These are phyloP conservation scores for Ogataea glucozyma DNA, from an alignment of 805 yeast species.

Conservation along the genomic window DNA sequence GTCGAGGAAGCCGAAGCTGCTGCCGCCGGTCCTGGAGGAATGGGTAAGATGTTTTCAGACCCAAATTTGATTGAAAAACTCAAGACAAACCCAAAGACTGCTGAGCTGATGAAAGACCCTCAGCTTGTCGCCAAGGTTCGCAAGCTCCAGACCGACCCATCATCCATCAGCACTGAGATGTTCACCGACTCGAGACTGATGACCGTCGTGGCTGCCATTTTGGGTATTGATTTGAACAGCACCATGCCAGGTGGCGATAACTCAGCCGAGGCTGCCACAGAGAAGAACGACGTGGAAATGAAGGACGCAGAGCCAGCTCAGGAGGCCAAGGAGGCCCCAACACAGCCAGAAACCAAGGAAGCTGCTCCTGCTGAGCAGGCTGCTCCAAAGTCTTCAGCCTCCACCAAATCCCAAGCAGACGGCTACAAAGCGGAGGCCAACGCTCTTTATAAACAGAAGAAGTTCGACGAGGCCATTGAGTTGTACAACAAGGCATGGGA, in stretches of 20 bases:
- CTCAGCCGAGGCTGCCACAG: slow-evolving; percentile 13
- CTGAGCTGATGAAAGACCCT: slow-evolving; percentile 86
- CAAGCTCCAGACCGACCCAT: slow-evolving; percentile 68
- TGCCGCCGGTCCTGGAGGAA: slow-evolving; percentile 56
- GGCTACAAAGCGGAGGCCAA: slow-evolving; percentile 83
- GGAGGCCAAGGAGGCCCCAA: slow-evolving; percentile 11
- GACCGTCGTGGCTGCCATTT: slow-evolving; percentile 81
- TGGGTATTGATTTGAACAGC: slow-evolving; percentile 74
- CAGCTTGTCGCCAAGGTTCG: slow-evolving; percentile 68
- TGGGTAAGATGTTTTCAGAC: slow-evolving; percentile 76
- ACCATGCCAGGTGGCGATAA: slow-evolving; percentile 22
- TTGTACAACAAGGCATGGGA: slow-evolving; percentile 87
- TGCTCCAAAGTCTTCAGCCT: slow-evolving; percentile 32
- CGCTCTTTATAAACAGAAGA: slow-evolving; percentile 75
- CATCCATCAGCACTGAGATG: slow-evolving; percentile 67
- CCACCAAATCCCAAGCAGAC: slow-evolving; percentile 55
- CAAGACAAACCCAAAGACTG: slow-evolving; percentile 81
- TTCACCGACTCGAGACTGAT: slow-evolving; percentile 81
- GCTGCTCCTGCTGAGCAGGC: slow-evolving; percentile 35
- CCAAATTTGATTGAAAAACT: slow-evolving; percentile 77
- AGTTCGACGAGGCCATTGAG: slow-evolving; percentile 91
- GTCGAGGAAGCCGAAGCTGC: slow-evolving; percentile 56
- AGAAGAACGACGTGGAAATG: slow-evolving; percentile 19
- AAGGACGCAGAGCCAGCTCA: slow-evolving; percentile 31
- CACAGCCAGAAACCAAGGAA: slow-evolving; percentile 37